These are phyloP conservation scores for Omphalea diandra DNA, from an alignment of 441 rosid species.

Conservation along the genomic window DNA sequence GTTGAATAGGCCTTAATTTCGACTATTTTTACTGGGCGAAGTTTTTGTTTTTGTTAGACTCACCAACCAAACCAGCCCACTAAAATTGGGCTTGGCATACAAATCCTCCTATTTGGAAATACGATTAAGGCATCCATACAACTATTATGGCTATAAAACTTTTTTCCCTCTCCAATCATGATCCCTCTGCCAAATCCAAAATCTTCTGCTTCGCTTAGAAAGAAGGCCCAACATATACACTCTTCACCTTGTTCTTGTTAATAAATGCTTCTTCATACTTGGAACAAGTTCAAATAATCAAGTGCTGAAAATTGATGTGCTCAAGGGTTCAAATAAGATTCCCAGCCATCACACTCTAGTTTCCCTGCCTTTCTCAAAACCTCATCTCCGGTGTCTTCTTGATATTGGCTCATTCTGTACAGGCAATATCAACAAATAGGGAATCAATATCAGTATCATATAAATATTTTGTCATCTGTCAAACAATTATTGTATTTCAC, in stretches of 20 bases:
- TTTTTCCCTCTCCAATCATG: too few species aligned
- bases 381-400: constrained; percentile 66
- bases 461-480: too few species aligned
- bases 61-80: neutral
- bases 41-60: neutral
- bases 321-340: constrained; percentile 60
- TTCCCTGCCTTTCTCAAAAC: constrained; percentile 62
- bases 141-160: too few species aligned
- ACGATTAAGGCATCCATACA: neutral
- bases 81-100: neutral
- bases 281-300: neutral
- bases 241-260: neutral
- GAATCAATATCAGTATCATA: too few species aligned
- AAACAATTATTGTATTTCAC: too few species aligned
- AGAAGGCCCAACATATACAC: neutral
- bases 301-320: neutral
- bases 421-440: neutral
- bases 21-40: too few species aligned
- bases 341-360: constrained; percentile 69
- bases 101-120: too few species aligned
- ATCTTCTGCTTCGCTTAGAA: too few species aligned
- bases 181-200: too few species aligned
- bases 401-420: constrained; percentile 80
- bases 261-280: neutral
- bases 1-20: constrained; percentile 15